Evolutionary conservation across 768 basidiomycete genomes (phyloP), one percentile per base, ranked within the genome.

Genomic region (Auricularia heimuer): DNA sequence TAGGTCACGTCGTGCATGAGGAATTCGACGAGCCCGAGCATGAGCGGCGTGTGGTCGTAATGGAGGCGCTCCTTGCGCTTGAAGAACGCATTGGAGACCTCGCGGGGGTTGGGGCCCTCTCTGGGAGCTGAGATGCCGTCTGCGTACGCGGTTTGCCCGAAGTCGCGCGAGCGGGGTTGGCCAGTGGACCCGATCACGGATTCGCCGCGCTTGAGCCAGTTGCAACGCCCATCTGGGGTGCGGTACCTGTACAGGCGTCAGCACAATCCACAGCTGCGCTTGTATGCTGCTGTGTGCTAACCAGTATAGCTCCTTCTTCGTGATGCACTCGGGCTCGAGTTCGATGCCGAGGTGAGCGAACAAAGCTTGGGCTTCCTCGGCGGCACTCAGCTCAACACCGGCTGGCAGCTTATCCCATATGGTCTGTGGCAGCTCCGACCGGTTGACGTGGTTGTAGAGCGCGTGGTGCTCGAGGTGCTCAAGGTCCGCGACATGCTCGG

Each of bases 41-140:
- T 60, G 56, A 60, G 56, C 29, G 56, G 56, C 14, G 56, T 60
- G 33, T 60, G 56, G 16, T 60, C 56, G 18, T 60, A 60, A 24
- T 60, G 56, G 2, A 60, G 56, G 18, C 56, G 56, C 34, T 60
- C 56, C 56, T 60, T 60, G 56, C 56, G 56, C 56, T 60, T 60
- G 56, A 60, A 60, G 56, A 60, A 60, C 29, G 56, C 56, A 34
- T 60, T 60, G 14, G 56, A 60, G 24, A 60, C 8, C 24, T 60
- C 56, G 8, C 56, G 56, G 24, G 56, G 56, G 34, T 60, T 60
- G 11, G 56, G 56, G 34, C 56, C 56, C 56, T 60, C 56, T 14
- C 56, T 14, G 16, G 56, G 56, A 4, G 24, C 34, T 14, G 56
- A 60, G 34, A 60, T 34, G 24, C 56, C 56, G 29, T 60, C 56